A percentile compares a stretch with the other conserved stretches of the same genome.
These are phyloP conservation scores for Coemansia erecta DNA, from an alignment of 192 early-diverging fungal genomes.

Conservation along the genomic window DNA sequence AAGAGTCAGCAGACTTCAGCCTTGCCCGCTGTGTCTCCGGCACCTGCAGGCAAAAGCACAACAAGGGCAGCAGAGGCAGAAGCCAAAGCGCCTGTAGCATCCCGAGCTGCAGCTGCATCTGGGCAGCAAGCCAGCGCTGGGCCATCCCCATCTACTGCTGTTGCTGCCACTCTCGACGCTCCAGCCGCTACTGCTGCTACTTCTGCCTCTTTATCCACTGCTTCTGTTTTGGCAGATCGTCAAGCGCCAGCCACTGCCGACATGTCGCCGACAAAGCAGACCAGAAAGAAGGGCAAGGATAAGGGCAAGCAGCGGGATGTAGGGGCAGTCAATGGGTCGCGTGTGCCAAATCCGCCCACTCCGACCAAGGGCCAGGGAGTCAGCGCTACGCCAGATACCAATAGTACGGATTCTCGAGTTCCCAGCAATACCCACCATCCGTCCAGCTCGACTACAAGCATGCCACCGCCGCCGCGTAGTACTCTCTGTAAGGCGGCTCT, in stretches of 20 bases:
- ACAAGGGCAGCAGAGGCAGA: background rate
- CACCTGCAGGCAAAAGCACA: background rate
- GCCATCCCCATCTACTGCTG: background rate
- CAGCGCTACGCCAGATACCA: too few species aligned
- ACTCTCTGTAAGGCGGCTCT: background rate
- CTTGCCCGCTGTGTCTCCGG: background rate
- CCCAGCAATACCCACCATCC: too few species aligned
- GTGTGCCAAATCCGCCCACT: background rate
- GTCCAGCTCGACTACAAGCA: too few species aligned
- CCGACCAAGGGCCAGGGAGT: too few species aligned
- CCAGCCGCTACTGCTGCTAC: background rate
- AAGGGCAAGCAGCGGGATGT: constrained; percentile 13
- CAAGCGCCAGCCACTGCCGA: background rate
- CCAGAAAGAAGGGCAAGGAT: constrained; percentile 24
- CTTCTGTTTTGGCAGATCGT: background rate
- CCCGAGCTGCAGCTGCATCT: background rate
- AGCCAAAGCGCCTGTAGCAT: background rate
- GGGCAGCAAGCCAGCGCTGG: background rate
- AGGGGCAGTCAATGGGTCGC: background rate
- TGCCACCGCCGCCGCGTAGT: background rate
- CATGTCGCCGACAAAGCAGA: constrained; percentile 27
- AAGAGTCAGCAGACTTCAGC: background rate
- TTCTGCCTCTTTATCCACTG: background rate
- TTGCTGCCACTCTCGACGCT: background rate
- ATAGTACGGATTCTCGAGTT: too few species aligned